Percentiles rank a stretch among this genome's conserved stretches.
phyloP scores from a whole-genome alignment of 257 asterid genomes.

The Przewalskia tangutica region DNA sequence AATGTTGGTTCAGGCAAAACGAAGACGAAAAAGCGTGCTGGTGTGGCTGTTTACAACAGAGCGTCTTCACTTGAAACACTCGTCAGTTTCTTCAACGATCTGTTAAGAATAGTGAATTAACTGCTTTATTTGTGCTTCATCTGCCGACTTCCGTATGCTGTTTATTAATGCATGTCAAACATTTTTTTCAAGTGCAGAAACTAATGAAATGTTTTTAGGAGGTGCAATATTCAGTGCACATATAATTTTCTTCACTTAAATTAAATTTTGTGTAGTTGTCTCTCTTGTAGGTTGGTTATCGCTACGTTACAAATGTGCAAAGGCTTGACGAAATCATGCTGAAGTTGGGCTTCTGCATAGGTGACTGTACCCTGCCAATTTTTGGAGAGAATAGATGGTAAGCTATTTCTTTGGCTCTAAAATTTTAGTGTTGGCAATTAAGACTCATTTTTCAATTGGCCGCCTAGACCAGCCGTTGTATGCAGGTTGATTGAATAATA shows the following conservation, averaged over 20 bases:
- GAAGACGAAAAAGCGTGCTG: slow-evolving; percentile 85
- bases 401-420: background rate
- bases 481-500: background rate
- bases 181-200: background rate
- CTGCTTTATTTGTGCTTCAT: background rate
- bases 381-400: slow-evolving; percentile 19
- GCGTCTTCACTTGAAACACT: slow-evolving; percentile 96
- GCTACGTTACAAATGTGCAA: slow-evolving; percentile 67
- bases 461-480: background rate
- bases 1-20: slow-evolving; percentile 84
- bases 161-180: background rate
- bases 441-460: background rate
- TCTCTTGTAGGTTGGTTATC: slow-evolving; percentile 63
- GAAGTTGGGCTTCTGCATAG: slow-evolving; percentile 64
- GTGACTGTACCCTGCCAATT: slow-evolving; percentile 33
- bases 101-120: background rate
- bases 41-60: slow-evolving; percentile 87
- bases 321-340: slow-evolving; percentile 79
- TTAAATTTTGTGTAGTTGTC: background rate
- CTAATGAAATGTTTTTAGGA: background rate
- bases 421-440: background rate
- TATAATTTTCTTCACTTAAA: background rate
- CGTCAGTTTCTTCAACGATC: slow-evolving; percentile 33
- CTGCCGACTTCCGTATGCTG: background rate
- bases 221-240: background rate